Conservation (phyloP, 345 rosid species). For the Eutrema japonicum region DNA sequence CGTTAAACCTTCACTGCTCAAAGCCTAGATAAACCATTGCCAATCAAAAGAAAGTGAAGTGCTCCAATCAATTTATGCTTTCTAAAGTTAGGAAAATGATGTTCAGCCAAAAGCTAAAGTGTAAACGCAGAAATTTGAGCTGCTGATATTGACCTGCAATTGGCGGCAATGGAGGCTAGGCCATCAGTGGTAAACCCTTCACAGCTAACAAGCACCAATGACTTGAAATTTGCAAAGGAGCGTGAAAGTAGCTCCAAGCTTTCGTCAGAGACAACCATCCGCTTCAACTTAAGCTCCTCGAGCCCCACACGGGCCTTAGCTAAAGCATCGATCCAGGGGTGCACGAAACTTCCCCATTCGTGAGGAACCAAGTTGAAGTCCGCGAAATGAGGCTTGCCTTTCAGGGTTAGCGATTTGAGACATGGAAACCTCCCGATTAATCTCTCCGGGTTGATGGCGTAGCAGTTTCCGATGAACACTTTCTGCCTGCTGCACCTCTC, state of each 20-base stretch:
- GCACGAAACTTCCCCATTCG: constrained; percentile 84
- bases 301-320: constrained; percentile 59
- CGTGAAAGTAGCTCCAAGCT: constrained; percentile 76
- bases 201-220: constrained; percentile 92
- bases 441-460: constrained; percentile 77
- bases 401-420: constrained; percentile 69
- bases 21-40: too few species aligned
- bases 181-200: constrained; percentile 96
- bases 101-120: background rate
- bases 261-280: constrained; percentile 92
- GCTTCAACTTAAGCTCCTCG: constrained; percentile 93
- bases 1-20: background rate
- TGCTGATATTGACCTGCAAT: constrained; percentile 60
- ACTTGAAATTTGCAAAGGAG: constrained; percentile 75
- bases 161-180: constrained; percentile 83
- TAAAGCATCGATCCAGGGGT: constrained; percentile 85
- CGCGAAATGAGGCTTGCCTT: constrained; percentile 99
- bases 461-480: constrained; percentile 91
- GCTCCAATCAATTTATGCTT: background rate
- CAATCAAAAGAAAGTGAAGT: too few species aligned
- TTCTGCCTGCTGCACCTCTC: constrained; percentile 67
- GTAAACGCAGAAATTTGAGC: too few species aligned
- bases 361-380: constrained; percentile 90
- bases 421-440: constrained; percentile 73
- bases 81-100: background rate